phyloP scores from a whole-genome alignment of 1,284 basidiomycete species.

The Cystobasidiaceae sp. region DNA sequence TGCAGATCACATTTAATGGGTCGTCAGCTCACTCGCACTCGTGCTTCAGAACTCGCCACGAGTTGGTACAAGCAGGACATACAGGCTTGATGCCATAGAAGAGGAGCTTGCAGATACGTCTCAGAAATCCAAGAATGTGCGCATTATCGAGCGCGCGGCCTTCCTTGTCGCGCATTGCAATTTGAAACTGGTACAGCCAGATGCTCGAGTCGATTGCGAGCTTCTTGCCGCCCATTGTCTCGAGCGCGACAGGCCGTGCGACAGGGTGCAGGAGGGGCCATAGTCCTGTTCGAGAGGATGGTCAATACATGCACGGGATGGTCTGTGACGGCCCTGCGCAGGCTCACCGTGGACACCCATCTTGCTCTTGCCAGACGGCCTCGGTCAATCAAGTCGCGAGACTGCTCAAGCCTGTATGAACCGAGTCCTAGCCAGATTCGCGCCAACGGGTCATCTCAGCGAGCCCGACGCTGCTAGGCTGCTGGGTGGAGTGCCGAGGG shows the following conservation, averaged over 20 bases:
- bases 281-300: conserved; percentile 54
- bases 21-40: background rate
- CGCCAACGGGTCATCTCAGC: too few relatives aligned
- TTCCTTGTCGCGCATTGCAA: conserved; percentile 90
- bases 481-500: too few relatives aligned
- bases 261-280: conserved; percentile 89
- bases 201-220: conserved; percentile 98
- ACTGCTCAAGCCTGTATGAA: background rate
- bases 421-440: too few relatives aligned
- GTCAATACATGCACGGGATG: background rate
- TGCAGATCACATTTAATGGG: too few relatives aligned
- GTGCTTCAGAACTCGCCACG: too few relatives aligned
- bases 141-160: conserved; percentile 86
- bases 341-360: conserved; percentile 31
- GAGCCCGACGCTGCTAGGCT: too few relatives aligned
- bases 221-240: conserved; percentile 81
- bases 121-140: conserved; percentile 88
- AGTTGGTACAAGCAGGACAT: background rate
- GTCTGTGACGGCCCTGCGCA: background rate
- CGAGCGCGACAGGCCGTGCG: conserved; percentile 72
- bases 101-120: conserved; percentile 81
- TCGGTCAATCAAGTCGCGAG: too few relatives aligned
- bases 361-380: too few relatives aligned
- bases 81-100: conserved; percentile 93
- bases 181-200: conserved; percentile 98